These are phyloP conservation scores for Cadophora sp. DNA, from an alignment of 2,329 filamentous ascomycete species.

Conservation along the genomic window DNA sequence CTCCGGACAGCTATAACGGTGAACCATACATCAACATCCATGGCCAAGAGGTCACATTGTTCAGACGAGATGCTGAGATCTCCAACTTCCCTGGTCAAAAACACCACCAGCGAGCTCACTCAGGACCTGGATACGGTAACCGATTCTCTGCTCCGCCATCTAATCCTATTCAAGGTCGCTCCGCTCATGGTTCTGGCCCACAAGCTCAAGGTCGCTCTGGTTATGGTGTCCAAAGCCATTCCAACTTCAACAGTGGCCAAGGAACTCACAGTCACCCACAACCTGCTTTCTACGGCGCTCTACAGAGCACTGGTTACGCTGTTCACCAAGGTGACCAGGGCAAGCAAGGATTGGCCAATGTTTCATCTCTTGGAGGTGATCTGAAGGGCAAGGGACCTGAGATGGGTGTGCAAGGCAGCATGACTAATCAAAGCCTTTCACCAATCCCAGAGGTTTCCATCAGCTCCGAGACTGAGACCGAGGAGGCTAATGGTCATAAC, in stretches of 20 bases:
- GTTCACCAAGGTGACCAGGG: slow-evolving; percentile 1
- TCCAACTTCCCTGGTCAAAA: slow-evolving; percentile 8
- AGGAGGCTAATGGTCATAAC: background rate
- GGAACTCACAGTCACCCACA: slow-evolving; percentile 9
- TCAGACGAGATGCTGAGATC: slow-evolving; percentile 13
- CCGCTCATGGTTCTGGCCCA: background rate
- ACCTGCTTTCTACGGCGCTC: background rate
- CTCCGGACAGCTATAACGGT: slow-evolving; percentile 6
- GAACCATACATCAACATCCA: slow-evolving; percentile 7
- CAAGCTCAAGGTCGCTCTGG: background rate
- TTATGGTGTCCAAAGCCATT: background rate
- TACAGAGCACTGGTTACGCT: background rate
- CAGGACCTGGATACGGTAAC: background rate
- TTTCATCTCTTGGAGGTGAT: slow-evolving; percentile 1
- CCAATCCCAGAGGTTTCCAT: slow-evolving; percentile 6
- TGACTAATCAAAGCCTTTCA: slow-evolving; percentile 6
- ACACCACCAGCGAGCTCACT: slow-evolving; percentile 5
- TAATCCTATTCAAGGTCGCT: background rate
- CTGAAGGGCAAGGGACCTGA: slow-evolving; percentile 9
- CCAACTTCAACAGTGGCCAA: slow-evolving; percentile 5
- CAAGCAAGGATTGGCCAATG: background rate
- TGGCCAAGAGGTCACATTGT: slow-evolving; percentile 7
- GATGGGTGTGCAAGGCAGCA: background rate
- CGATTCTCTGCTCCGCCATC: background rate
- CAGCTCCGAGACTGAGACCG: slow-evolving; percentile 1